These are phyloP conservation scores for Halenospora varia DNA, from an alignment of 495 filamentous ascomycete genomes.

Conservation along the genomic window DNA sequence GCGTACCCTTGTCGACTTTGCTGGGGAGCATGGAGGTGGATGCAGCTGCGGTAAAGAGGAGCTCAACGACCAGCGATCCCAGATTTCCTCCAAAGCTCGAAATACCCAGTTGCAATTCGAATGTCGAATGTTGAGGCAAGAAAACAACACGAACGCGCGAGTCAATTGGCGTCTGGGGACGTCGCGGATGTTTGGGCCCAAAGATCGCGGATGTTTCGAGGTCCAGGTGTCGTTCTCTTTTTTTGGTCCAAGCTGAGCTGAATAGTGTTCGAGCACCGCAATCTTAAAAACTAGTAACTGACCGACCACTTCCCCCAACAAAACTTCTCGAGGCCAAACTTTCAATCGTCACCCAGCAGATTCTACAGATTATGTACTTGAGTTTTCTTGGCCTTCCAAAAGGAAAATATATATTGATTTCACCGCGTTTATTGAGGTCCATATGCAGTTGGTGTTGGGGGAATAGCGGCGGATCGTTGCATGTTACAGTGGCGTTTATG, in stretches of 20 bases:
- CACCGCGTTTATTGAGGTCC: not conserved
- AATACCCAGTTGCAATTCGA: too few relatives aligned
- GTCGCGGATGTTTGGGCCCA: not conserved
- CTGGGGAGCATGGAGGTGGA: not conserved
- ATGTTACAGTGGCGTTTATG: not conserved
- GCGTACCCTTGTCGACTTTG: not conserved
- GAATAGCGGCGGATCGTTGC: not conserved
- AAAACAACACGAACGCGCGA: not conserved
- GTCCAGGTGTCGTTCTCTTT: too few relatives aligned
- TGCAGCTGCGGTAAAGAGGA: too few relatives aligned
- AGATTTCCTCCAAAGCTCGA: too few relatives aligned
- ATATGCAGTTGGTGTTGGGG: not conserved
- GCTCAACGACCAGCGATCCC: too few relatives aligned
- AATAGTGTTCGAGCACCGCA: not conserved
- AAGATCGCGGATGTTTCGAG: conserved; percentile 8
- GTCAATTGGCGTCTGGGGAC: not conserved
- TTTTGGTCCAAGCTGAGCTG: not conserved
- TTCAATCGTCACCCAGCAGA: too few relatives aligned
- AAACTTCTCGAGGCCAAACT: too few relatives aligned
- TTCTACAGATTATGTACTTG: not conserved
- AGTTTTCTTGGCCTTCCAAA: too few relatives aligned
- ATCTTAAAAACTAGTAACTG: not conserved
- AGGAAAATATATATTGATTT: too few relatives aligned
- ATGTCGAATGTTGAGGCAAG: too few relatives aligned
- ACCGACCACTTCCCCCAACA: not conserved